Evolutionary conservation across 2,329 filamentous ascomycete genomes (phyloP).

Genomic region (Verticillium nonalfalfae): DNA sequence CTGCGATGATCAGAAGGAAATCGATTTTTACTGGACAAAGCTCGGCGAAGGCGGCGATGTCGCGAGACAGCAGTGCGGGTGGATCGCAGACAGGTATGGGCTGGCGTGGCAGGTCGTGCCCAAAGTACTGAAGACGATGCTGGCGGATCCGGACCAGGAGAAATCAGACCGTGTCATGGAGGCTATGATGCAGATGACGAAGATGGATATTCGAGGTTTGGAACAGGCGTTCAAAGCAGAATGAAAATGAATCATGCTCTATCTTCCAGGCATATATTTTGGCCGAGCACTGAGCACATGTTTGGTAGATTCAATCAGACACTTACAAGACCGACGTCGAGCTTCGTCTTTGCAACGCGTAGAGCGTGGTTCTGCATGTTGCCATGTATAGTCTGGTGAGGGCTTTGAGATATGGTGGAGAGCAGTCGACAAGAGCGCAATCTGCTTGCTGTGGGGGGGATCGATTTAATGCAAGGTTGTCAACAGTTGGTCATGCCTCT

Average conservation of each 20-base stretch:
- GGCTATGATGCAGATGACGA: constrained; percentile 36
- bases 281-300: no score
- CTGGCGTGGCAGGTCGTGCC: constrained; percentile 41
- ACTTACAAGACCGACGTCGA: no score
- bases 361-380: no score
- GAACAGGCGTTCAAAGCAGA: constrained; percentile 24
- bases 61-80: constrained; percentile 32
- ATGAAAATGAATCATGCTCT: neutral
- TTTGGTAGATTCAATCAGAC: no score
- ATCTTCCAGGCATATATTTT: no score
- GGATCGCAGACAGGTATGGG: constrained; percentile 38
- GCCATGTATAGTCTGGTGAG: no score
- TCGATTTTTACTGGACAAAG: constrained; percentile 40
- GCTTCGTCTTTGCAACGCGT: no score
- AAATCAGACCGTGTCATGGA: constrained; percentile 20
- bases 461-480: no score
- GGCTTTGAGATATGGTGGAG: no score
- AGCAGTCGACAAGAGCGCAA: no score
- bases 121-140: constrained; percentile 23
- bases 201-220: constrained; percentile 32
- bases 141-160: constrained; percentile 24
- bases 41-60: constrained; percentile 31
- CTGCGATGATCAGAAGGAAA: constrained; percentile 37
- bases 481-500: no score
- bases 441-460: no score